Conservation (phyloP, 352 stramenopile species). For the Elongisporangium undulatum region DNA sequence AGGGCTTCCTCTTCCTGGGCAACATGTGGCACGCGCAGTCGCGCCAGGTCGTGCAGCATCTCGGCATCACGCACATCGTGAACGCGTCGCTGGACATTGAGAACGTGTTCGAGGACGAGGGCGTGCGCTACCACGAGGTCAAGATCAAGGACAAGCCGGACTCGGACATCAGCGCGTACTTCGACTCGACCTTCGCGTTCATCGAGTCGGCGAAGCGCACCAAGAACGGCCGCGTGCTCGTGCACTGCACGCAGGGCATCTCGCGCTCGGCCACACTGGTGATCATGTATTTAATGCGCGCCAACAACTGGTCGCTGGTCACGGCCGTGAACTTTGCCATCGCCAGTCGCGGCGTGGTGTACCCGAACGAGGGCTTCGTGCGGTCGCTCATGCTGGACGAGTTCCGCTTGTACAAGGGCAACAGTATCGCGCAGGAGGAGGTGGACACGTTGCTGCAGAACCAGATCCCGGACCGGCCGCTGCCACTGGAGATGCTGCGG, state of each 20-base stretch:
- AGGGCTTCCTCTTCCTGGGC: conserved; percentile 81
- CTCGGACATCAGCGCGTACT: conserved; percentile 64
- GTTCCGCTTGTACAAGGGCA: conserved; percentile 72
- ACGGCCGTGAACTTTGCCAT: conserved; percentile 80
- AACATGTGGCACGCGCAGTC: conserved; percentile 89
- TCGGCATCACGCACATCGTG: conserved; percentile 84
- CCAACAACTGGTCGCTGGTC: conserved; percentile 78
- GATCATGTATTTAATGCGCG: conserved; percentile 86
- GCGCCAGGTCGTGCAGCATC: conserved; percentile 63
- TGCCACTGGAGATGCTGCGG: conserved; percentile 44
- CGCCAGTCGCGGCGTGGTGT: conserved; percentile 71
- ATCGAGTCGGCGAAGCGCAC: conserved; percentile 76
- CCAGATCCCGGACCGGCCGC: conserved; percentile 64
- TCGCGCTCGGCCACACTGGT: conserved; percentile 78
- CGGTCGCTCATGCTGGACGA: conserved; percentile 73
- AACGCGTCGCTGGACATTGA: conserved; percentile 78
- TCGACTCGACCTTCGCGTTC: conserved; percentile 65
- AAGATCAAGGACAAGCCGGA: conserved; percentile 79
- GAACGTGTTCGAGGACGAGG: conserved; percentile 67
- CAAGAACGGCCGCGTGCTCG: conserved; percentile 71
- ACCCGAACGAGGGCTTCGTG: conserved; percentile 81
- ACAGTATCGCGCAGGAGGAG: conserved; percentile 64
- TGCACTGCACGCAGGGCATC: conserved; percentile 85
- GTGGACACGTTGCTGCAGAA: conserved; percentile 72
- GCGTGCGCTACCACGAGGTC: conserved; percentile 70